Conservation (phyloP, 78 protist genomes). For the Dictyostelium firmibasis region DNA sequence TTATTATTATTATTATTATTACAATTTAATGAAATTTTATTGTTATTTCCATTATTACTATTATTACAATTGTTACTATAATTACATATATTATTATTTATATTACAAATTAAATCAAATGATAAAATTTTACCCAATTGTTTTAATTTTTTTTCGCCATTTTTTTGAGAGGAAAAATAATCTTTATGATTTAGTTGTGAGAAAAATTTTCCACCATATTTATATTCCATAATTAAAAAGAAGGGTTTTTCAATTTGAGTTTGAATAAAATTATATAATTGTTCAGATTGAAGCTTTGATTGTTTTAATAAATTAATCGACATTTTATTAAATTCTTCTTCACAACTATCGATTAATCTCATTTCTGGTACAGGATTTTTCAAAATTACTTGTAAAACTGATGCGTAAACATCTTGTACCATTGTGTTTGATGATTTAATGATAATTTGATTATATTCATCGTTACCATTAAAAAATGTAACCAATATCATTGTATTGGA, state of each 20-base stretch:
- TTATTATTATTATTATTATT: neutral
- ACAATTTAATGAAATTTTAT: neutral
- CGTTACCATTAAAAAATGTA: neutral
- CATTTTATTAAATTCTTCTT: slow-evolving; percentile 16
- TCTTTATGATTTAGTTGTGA: slow-evolving; percentile 34
- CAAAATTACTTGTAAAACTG: neutral
- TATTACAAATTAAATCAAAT: slow-evolving; percentile 55
- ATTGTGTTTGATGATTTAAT: slow-evolving; percentile 10
- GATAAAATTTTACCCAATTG: slow-evolving; percentile 49
- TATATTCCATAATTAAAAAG: slow-evolving; percentile 32
- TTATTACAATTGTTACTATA: neutral
- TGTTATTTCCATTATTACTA: no score
- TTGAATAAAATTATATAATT: neutral
- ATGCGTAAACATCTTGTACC: slow-evolving; percentile 14
- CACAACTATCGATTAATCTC: slow-evolving; percentile 10
- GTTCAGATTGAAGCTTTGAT: neutral
- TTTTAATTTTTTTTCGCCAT: slow-evolving; percentile 18
- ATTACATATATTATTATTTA: neutral
- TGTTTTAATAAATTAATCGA: neutral
- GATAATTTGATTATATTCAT: neutral
- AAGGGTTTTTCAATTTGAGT: slow-evolving; percentile 7
- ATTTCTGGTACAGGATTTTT: slow-evolving; percentile 46
- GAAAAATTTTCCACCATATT: slow-evolving; percentile 15
- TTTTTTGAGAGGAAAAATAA: neutral
- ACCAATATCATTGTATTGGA: neutral